Conservation (phyloP, 2,329 filamentous ascomycete species). For the Aspergillus ochraceoroseus region DNA sequence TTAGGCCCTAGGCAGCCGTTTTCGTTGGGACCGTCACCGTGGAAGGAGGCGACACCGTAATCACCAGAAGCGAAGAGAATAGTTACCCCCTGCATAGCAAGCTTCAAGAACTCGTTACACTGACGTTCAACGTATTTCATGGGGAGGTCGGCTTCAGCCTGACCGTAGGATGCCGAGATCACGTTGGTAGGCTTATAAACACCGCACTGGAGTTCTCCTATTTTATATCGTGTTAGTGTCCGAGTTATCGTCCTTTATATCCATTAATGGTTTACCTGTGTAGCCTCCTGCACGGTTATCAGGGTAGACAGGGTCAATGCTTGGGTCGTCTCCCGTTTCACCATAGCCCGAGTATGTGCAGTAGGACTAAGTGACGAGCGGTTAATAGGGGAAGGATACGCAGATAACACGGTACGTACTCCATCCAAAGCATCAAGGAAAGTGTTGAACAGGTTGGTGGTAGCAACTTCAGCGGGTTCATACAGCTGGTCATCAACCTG, state of each 20-base stretch:
- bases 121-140: constrained; percentile 50
- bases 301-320: constrained; percentile 51
- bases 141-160: constrained; percentile 52
- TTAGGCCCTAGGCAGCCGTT: constrained; percentile 40
- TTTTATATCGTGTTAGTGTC: not conserved
- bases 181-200: constrained; percentile 54
- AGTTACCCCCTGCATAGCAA: constrained; percentile 39
- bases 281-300: constrained; percentile 49
- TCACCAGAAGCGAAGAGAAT: constrained; percentile 33
- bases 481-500: constrained; percentile 49
- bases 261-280: constrained; percentile 35
- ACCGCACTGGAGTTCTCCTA: constrained; percentile 41
- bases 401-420: too few species aligned
- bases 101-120: constrained; percentile 49
- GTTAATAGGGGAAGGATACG: too few species aligned
- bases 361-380: too few species aligned
- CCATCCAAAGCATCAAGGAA: constrained; percentile 53
- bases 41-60: constrained; percentile 34
- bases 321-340: constrained; percentile 47
- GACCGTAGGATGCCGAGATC: constrained; percentile 54
- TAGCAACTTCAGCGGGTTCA: constrained; percentile 31
- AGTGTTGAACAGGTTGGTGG: constrained; percentile 41
- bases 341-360: constrained; percentile 50
- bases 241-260: not conserved
- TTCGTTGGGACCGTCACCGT: constrained; percentile 32